Percentiles rank a stretch among this genome's conserved stretches.
These are phyloP conservation scores for Linnemannia zychae DNA, from an alignment of 192 early-diverging fungal genomes.

Conservation along the genomic window DNA sequence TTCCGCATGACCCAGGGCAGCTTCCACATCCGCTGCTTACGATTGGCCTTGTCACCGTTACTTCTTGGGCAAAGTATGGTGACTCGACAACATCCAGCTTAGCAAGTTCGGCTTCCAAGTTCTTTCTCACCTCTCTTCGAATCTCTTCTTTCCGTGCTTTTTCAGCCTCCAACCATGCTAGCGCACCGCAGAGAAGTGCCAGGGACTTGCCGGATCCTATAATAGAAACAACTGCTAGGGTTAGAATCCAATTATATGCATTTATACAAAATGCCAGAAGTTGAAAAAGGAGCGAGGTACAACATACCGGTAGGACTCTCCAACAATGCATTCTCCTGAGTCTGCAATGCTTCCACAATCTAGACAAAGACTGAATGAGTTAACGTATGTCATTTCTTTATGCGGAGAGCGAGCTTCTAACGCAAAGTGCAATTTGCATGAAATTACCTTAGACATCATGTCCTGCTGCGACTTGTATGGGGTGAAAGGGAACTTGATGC, in stretches of 20 bases:
- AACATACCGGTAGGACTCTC: slow-evolving; percentile 72
- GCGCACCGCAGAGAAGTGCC: slow-evolving; percentile 74
- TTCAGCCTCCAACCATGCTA: slow-evolving; percentile 74
- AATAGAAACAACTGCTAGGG: background rate
- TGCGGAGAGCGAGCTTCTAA: background rate
- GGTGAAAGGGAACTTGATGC: slow-evolving; percentile 74
- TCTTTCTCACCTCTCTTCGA: background rate
- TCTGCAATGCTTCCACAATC: slow-evolving; percentile 63
- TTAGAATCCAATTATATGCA: background rate
- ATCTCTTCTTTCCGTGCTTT: slow-evolving; percentile 1
- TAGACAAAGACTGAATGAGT: background rate
- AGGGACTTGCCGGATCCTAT: slow-evolving; percentile 85
- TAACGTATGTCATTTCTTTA: background rate
- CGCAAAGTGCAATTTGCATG: background rate
- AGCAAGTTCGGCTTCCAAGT: background rate
- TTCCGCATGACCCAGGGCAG: background rate
- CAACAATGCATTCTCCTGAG: slow-evolving; percentile 72
- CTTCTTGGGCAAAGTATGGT: slow-evolving; percentile 10
- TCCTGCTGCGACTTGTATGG: slow-evolving; percentile 76
- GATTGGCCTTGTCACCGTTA: background rate
- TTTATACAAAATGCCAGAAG: background rate
- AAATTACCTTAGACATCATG: slow-evolving; percentile 74
- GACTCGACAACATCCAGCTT: slow-evolving; percentile 9
- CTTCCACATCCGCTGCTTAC: background rate
- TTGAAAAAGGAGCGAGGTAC: background rate